These are phyloP conservation scores for Discostella pseudostelligera DNA, from an alignment of 108 stramenopile species.

Conservation along the genomic window DNA sequence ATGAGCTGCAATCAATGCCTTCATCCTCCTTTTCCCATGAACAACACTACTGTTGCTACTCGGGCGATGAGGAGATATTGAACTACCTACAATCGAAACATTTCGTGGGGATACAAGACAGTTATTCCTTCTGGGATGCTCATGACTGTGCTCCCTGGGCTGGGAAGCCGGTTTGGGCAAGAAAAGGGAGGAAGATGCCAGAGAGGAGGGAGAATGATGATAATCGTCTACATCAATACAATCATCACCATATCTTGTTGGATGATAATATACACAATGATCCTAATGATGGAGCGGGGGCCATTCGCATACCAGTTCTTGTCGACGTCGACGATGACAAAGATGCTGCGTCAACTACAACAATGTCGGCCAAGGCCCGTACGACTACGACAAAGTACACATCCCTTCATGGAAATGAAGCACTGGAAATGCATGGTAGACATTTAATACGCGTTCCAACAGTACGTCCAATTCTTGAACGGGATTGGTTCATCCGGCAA, in stretches of 20 bases:
- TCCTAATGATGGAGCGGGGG: slow-evolving; percentile 67
- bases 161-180: slow-evolving; percentile 88
- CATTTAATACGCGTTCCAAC: slow-evolving; percentile 83
- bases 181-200: slow-evolving; percentile 63
- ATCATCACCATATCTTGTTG: slow-evolving; percentile 78
- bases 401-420: slow-evolving; percentile 50
- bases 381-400: slow-evolving; percentile 20
- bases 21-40: neutral
- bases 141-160: slow-evolving; percentile 62
- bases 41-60: slow-evolving; percentile 32
- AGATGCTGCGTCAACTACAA: neutral
- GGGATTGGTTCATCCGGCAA: slow-evolving; percentile 72
- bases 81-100: slow-evolving; percentile 45
- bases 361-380: neutral
- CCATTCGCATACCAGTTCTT: slow-evolving; percentile 49
- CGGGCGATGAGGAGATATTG: slow-evolving; percentile 69
- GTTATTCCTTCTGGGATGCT: slow-evolving; percentile 72
- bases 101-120: slow-evolving; percentile 80
- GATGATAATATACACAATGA: slow-evolving; percentile 90
- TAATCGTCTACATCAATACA: slow-evolving; percentile 7
- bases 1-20: slow-evolving; percentile 26
- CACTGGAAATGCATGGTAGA: slow-evolving; percentile 59
- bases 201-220: slow-evolving; percentile 50
- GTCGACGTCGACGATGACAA: neutral
- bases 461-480: slow-evolving; percentile 65